A percentile compares a stretch with the other conserved stretches of the same genome.
phyloP scores from a whole-genome alignment of 2,329 filamentous ascomycete genomes.

The Talaromyces sp. region DNA sequence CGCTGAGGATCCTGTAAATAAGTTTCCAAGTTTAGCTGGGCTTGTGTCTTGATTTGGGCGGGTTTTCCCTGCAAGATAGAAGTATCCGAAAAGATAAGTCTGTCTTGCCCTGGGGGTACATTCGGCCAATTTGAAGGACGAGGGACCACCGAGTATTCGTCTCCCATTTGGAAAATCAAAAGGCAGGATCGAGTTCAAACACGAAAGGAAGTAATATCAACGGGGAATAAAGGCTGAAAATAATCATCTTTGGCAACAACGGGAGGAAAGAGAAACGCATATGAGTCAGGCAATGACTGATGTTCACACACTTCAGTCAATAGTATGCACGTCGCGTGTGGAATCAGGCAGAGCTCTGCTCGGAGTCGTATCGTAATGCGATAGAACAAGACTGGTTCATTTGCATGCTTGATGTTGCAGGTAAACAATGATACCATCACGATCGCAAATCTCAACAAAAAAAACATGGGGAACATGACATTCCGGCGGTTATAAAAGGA shows the following conservation, averaged over 20 bases:
- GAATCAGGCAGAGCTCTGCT: not conserved
- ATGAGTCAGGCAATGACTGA: not conserved
- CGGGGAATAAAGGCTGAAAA: not conserved
- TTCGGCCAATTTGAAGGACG: conserved; percentile 2
- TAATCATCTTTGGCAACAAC: not conserved
- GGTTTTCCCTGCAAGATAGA: conserved; percentile 15
- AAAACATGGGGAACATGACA: not conserved
- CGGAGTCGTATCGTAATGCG: not conserved
- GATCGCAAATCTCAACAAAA: not conserved
- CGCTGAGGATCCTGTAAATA: conserved; percentile 26
- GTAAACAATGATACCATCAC: not conserved
- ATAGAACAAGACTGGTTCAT: not conserved
- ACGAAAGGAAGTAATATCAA: not conserved
- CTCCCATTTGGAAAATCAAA: not conserved
- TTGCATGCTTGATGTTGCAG: not conserved
- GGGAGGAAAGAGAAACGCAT: not conserved
- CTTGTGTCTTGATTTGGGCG: conserved; percentile 21
- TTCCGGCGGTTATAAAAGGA: not conserved
- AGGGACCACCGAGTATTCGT: conserved; percentile 5
- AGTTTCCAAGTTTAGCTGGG: conserved; percentile 32
- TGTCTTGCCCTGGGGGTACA: conserved; percentile 9
- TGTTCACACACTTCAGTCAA: not conserved
- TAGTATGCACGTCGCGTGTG: not conserved
- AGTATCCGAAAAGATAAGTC: conserved; percentile 15
- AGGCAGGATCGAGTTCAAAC: not conserved